These are phyloP conservation scores for Luzula sylvatica DNA, from an alignment of 176 grass and related monocot genomes.

Conservation along the genomic window DNA sequence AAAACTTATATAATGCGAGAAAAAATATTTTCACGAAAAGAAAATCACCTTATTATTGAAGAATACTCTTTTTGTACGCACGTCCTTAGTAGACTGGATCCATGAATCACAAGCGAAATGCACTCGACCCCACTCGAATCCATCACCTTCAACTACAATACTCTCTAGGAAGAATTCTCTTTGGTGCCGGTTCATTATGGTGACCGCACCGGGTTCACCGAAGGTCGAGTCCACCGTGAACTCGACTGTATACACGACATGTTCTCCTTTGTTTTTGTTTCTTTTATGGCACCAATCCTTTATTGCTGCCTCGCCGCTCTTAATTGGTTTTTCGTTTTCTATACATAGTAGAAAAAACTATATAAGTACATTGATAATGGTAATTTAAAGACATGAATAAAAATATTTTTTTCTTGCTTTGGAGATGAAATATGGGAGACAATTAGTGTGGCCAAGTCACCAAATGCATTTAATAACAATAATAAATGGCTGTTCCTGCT, in stretches of 20 bases:
- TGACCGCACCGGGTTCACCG: constrained; percentile 64
- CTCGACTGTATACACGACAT: constrained; percentile 78
- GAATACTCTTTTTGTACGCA: constrained; percentile 58
- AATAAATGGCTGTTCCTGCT: background rate
- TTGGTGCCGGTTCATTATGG: constrained; percentile 64
- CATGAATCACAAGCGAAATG: constrained; percentile 86
- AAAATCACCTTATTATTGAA: constrained; percentile 79
- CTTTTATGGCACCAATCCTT: constrained; percentile 82
- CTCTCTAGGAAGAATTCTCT: constrained; percentile 90
- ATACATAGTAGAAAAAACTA: background rate
- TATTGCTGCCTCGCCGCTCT: constrained; percentile 44
- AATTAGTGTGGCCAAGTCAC: constrained; percentile 25
- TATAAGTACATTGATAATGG: background rate
- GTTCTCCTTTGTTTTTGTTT: constrained; percentile 48
- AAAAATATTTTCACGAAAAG: constrained; percentile 6
- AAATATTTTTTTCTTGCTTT: constrained; percentile 12
- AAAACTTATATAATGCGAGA: too few species aligned
- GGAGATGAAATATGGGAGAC: background rate
- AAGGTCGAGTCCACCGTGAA: constrained; percentile 66
- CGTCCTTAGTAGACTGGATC: constrained; percentile 68
- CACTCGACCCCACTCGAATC: constrained; percentile 46
- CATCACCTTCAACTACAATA: constrained; percentile 60
- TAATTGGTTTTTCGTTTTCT: constrained; percentile 60
- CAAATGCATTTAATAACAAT: constrained; percentile 22
- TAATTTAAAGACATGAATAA: constrained; percentile 6